Base-by-base conservation (phyloP, 495 filamentous ascomycete species). In the Penicillium goetzii region DNA sequence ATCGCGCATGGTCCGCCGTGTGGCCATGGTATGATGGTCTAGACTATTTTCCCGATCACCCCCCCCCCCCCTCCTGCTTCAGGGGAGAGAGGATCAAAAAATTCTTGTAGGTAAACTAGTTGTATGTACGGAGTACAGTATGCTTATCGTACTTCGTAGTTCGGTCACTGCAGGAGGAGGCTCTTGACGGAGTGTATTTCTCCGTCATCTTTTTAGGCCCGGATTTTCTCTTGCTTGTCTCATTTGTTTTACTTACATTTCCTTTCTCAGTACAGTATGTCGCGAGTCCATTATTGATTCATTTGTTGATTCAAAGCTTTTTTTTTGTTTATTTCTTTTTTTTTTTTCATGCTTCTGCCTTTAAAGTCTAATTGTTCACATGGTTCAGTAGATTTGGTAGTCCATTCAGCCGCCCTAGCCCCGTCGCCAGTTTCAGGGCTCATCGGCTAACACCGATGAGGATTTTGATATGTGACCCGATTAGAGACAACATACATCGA, bases 341-440 rank as follows among this genome's bases (percentile, higher is more conserved):
- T 21, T 47, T 47, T 21, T 4, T 12, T 23, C 43, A 21, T 47
- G 2, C 8, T 47, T 21, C 19, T 47, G 10, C 43, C 15, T 10
- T 47, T 23, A 47, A 47, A 11, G 21, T 47, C 19, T 11, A 1
- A 10, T 47, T 23, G 19, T 51, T 55, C 15, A 21, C 9, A 55
- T 55, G 17, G 56, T 43, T 47, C 25, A 12, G 25, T 45, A 47
- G 21, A 47, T 47, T 47, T 47, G 43, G 43, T 23, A 10, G 43
- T 47, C 43, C 43, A 25, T 47, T 47, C 19, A 47, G 43, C n/a
- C 56, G 40, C 25, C 41, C 10, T n/a, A 10, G 23, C 56, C 56
- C 47, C 55, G 55, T 43, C 32, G 14, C 26, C 19, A 32, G 62
- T 68, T 71, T 66, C 62, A 71, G 65, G 62, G 59, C 41, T 59